phyloP scores from a whole-genome alignment of 2,329 filamentous ascomycete genomes.

The Cladosporium halotolerans region DNA sequence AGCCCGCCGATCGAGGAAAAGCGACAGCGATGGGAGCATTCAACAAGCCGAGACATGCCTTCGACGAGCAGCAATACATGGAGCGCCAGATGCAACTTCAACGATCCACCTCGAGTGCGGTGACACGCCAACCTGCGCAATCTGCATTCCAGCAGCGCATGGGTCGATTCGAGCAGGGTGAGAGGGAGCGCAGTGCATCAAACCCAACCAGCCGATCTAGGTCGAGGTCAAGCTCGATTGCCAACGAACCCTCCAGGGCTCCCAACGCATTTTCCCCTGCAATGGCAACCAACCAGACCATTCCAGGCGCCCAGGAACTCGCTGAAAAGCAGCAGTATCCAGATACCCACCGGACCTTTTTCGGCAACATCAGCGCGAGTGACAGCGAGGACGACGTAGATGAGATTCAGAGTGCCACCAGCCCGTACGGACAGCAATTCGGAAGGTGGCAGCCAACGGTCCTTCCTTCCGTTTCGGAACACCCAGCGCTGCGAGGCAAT shows the following conservation, averaged over 20 bases:
- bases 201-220: slow-evolving; percentile 20
- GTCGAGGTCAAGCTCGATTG: slow-evolving; percentile 27
- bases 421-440: slow-evolving; percentile 15
- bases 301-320: not conserved
- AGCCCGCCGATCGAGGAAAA: slow-evolving; percentile 72
- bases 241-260: slow-evolving; percentile 27
- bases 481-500: slow-evolving; percentile 28
- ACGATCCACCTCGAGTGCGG: slow-evolving; percentile 35
- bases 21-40: slow-evolving; percentile 68
- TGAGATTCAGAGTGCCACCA: slow-evolving; percentile 15
- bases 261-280: slow-evolving; percentile 44
- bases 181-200: slow-evolving; percentile 18
- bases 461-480: slow-evolving; percentile 30
- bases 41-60: slow-evolving; percentile 67
- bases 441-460: slow-evolving; percentile 27
- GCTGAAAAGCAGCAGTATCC: slow-evolving; percentile 16
- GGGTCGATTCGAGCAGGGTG: slow-evolving; percentile 18
- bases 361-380: slow-evolving; percentile 33
- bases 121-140: slow-evolving; percentile 10
- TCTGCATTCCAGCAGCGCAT: slow-evolving; percentile 22
- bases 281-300: slow-evolving; percentile 24
- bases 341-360: slow-evolving; percentile 34
- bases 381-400: slow-evolving; percentile 35
- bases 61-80: slow-evolving; percentile 79
- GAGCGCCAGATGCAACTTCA: slow-evolving; percentile 78